A percentile compares a stretch with the other conserved stretches of the same genome.
Evolutionary conservation across 1,139 yeast species (phyloP).

Genomic region (Suhomyces guaymorum): DNA sequence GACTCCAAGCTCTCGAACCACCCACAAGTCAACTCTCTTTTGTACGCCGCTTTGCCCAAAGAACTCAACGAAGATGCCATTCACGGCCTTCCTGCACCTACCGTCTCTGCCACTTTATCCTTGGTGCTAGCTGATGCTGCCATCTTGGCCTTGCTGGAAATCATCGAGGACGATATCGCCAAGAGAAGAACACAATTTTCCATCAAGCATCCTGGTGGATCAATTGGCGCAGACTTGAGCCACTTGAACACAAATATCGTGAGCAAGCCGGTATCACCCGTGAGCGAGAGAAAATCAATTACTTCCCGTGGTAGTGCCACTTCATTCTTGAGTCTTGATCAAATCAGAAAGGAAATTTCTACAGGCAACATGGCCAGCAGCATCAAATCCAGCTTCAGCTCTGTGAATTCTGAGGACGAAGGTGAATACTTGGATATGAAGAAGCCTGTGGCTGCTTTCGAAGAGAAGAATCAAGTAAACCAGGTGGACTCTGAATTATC

Average conservation of each 20-base stretch:
- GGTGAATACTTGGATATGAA: slow-evolving; percentile 9
- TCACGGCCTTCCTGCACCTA: slow-evolving; percentile 89
- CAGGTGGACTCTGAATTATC: slow-evolving; percentile 8
- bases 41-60: slow-evolving; percentile 64
- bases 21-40: slow-evolving; percentile 49
- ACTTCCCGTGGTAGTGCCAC: slow-evolving; percentile 25
- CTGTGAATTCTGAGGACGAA: slow-evolving; percentile 28
- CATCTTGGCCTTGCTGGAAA: slow-evolving; percentile 69
- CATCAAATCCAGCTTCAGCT: slow-evolving; percentile 13
- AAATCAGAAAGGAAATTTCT: slow-evolving; percentile 24
- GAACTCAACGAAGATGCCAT: slow-evolving; percentile 58
- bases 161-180: slow-evolving; percentile 57
- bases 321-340: slow-evolving; percentile 33
- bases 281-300: slow-evolving; percentile 9
- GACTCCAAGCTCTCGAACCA: slow-evolving; percentile 47
- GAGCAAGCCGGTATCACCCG: neutral
- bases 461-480: neutral
- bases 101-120: slow-evolving; percentile 78
- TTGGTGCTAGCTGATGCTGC: slow-evolving; percentile 79
- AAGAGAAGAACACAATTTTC: slow-evolving; percentile 61
- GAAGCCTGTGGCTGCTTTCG: neutral
- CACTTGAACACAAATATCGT: slow-evolving; percentile 34
- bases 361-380: no score
- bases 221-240: slow-evolving; percentile 64
- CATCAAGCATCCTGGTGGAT: slow-evolving; percentile 86